phyloP scores from a whole-genome alignment of 2,329 filamentous ascomycete genomes.

The Myriosclerotinia duriaeana region DNA sequence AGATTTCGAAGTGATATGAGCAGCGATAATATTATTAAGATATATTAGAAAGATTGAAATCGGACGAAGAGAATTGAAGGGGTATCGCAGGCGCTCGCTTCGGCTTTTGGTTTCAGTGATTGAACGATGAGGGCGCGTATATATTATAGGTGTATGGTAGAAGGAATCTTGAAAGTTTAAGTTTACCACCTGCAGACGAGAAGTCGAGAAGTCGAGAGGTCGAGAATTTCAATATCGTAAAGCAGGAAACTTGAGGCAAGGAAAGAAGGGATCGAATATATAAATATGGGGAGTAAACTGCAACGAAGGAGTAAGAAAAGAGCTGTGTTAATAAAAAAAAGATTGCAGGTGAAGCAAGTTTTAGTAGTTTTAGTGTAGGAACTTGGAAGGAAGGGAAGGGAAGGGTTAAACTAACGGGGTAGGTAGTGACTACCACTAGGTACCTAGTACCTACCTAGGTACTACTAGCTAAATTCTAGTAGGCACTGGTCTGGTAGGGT shows the following conservation, averaged over 20 bases:
- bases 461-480: too few relatives aligned
- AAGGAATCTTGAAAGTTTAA: conserved; percentile 8
- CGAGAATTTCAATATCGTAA: conserved; percentile 26
- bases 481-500: background rate
- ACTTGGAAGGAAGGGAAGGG: too few relatives aligned
- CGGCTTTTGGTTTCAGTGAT: conserved; percentile 19
- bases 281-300: conserved; percentile 20
- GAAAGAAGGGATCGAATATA: conserved; percentile 33
- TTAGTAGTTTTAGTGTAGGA: conserved; percentile 7
- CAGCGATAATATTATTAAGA: conserved; percentile 13
- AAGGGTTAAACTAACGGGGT: background rate
- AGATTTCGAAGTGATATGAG: background rate
- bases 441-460: too few relatives aligned
- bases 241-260: conserved; percentile 27
- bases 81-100: conserved; percentile 23
- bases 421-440: background rate
- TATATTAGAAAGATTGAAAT: conserved; percentile 13
- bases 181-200: conserved; percentile 22
- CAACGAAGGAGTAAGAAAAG: conserved; percentile 21
- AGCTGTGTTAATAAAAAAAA: conserved; percentile 1
- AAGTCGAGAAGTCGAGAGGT: conserved; percentile 26
- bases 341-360: conserved; percentile 3
- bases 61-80: conserved; percentile 13
- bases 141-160: conserved; percentile 22
- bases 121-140: conserved; percentile 24